Evolutionary conservation across 2,329 filamentous ascomycete genomes (phyloP), one percentile per base, ranked within the genome.

Genomic region (Alternaria atra): DNA sequence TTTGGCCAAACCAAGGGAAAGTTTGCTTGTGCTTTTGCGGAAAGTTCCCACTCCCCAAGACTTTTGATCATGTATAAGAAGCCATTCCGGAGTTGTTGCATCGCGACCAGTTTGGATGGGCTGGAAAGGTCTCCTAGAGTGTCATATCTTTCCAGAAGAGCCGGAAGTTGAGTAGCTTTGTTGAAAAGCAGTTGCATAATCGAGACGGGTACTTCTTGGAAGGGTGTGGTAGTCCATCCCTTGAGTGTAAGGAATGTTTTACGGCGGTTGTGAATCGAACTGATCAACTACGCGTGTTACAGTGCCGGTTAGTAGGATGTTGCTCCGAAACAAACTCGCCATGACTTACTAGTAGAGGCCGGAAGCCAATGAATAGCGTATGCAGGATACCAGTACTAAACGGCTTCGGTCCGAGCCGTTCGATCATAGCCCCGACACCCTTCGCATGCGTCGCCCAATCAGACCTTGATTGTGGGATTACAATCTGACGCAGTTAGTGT

Each of bases 381-480:
- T 35, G 34, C 34, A 35, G 44, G 56, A 27, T 39, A 29, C 58
- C 58, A 58, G 6, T 42, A 34, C 47, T 53, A n/a, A 61, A 61
- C 17, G 53, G n/a, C 1, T 37, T 27, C 25, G 53, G 58, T 17
- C 58, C 58, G 9, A 58, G 54, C 47, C 30, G 17, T 35, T 61
- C 47, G 17, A 50, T 35, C 27, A 57, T 51, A 13, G 57, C 35
- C 42, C 54, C 58, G 23, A 61, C 53, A 17, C 53, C 58, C 27
- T 52, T 53, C 23, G 30, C 54, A 37, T 61, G 58, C 17, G 40
- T 57, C 40, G 47, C 40, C 58, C 58, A 61, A 46, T 48, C 54
- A 29, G 47, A 52, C 32, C 52, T 37, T 53, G 34, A 12, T 35
- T 35, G 12, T 2, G 34, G 34, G 12, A 35, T n/a, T 2, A 35